Evolutionary conservation across 768 basidiomycete species (phyloP).

Genomic region (Gloeostereum incarnatum): DNA sequence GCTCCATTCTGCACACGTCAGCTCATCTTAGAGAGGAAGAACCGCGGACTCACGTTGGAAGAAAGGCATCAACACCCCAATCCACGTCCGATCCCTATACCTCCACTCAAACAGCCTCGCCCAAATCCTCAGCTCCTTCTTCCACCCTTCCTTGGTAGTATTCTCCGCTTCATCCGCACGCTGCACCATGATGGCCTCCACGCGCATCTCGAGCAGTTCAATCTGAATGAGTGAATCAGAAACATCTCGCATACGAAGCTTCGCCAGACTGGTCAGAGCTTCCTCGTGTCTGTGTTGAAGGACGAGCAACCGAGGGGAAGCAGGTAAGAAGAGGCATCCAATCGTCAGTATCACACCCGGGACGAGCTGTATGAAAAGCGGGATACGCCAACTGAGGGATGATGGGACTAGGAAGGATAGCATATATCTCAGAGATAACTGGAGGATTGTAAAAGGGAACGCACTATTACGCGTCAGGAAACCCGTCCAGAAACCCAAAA

Average conservation of each 20-base stretch:
- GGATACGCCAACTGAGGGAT: conserved; percentile 69
- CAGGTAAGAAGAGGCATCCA: conserved; percentile 50
- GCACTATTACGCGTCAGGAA: conserved; percentile 59
- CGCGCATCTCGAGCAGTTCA: conserved; percentile 71
- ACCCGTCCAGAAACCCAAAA: conserved; percentile 78
- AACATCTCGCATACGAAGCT: conserved; percentile 36
- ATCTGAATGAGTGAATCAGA: conserved; percentile 50
- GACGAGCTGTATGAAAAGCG: conserved; percentile 60
- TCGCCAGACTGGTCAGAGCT: conserved; percentile 47
- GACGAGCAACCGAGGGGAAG: conserved; percentile 53
- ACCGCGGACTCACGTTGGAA: conserved; percentile 58
- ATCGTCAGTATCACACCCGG: conserved; percentile 60
- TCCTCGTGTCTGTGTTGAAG: conserved; percentile 46
- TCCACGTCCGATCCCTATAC: conserved; percentile 52
- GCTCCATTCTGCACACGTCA: conserved; percentile 58
- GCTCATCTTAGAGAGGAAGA: neutral
- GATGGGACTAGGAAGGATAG: conserved; percentile 35
- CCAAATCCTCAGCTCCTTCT: conserved; percentile 37
- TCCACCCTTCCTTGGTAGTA: conserved; percentile 3
- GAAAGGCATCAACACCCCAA: conserved; percentile 70
- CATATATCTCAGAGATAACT: neutral
- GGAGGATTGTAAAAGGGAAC: conserved; percentile 11
- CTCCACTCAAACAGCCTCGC: conserved; percentile 39
- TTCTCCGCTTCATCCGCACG: conserved; percentile 18
- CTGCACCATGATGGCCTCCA: conserved; percentile 47